A percentile compares a stretch with the other conserved stretches of the same genome.
Evolutionary conservation across 2,329 filamentous ascomycete species (phyloP).

Genomic region (Talaromyces sp.): DNA sequence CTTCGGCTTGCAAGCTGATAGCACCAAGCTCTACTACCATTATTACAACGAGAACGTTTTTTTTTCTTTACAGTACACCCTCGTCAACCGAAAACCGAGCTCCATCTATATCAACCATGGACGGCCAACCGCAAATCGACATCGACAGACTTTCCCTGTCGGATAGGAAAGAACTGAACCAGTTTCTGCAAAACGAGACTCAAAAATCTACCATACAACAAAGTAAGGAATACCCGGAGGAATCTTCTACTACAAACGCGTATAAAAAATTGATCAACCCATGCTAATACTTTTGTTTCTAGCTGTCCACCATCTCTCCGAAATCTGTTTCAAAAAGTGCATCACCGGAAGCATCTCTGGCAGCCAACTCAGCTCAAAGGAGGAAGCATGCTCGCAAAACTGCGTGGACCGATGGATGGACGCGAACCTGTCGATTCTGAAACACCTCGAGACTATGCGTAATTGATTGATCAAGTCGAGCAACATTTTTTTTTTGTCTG

Average conservation of each 20-base stretch:
- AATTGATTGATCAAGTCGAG: constrained; percentile 14
- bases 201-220: constrained; percentile 65
- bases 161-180: constrained; percentile 82
- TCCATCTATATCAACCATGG: constrained; percentile 25
- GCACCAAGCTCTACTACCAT: not conserved
- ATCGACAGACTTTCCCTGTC: constrained; percentile 69
- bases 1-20: not conserved
- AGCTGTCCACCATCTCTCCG: constrained; percentile 64
- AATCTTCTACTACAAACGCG: not conserved
- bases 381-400: constrained; percentile 82
- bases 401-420: constrained; percentile 95
- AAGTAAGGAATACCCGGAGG: constrained; percentile 26
- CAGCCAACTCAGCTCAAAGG: constrained; percentile 66
- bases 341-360: constrained; percentile 67
- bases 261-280: not conserved
- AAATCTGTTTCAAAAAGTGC: constrained; percentile 95
- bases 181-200: constrained; percentile 77
- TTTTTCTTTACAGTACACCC: not conserved
- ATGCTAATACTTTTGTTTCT: not conserved
- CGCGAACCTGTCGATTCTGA: constrained; percentile 76
- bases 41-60: not conserved
- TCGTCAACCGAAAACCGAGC: not conserved
- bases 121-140: constrained; percentile 47
- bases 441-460: constrained; percentile 68
- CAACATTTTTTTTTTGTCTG: no score